Evolutionary conservation across 805 yeast species (phyloP).

Genomic region (Saccharomycopsis babjevae): DNA sequence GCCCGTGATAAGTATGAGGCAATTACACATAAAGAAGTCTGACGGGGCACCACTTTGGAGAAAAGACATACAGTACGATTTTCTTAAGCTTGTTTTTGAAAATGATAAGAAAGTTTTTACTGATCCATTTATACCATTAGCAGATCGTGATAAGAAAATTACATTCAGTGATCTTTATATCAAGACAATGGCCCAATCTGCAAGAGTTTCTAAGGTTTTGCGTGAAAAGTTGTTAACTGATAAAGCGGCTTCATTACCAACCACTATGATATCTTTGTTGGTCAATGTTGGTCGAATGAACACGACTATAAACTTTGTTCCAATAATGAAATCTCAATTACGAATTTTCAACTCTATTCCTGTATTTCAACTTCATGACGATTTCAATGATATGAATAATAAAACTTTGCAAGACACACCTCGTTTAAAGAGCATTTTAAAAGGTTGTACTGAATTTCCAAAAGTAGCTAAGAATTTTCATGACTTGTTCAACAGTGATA

Average conservation of each 20-base stretch:
- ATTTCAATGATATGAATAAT: constrained; percentile 32
- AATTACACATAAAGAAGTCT: constrained; percentile 66
- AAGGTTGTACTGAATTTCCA: constrained; percentile 72
- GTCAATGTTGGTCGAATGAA: constrained; percentile 92
- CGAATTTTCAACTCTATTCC: constrained; percentile 94
- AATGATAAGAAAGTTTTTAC: constrained; percentile 59
- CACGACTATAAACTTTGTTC: constrained; percentile 88
- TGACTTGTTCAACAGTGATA: constrained; percentile 32
- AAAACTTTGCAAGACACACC: constrained; percentile 94
- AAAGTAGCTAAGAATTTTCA: constrained; percentile 38
- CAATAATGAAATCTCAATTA: constrained; percentile 89
- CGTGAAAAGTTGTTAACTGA: constrained; percentile 65
- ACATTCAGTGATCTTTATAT: constrained; percentile 81
- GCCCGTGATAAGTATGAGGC: constrained; percentile 22
- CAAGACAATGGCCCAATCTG: constrained; percentile 69
- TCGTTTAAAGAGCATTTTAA: constrained; percentile 76
- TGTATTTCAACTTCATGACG: constrained; percentile 56
- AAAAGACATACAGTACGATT: constrained; percentile 76
- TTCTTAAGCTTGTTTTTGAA: constrained; percentile 52
- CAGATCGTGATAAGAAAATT: constrained; percentile 32
- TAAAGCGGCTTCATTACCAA: constrained; percentile 52
- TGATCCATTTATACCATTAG: constrained; percentile 34
- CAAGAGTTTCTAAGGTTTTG: constrained; percentile 73
- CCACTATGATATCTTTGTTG: constrained; percentile 71
- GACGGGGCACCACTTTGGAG: constrained; percentile 94